Evolutionary conservation across 2,329 filamentous ascomycete genomes (phyloP), one percentile per base, ranked within the genome.

Genomic region (Fusarium sp.): DNA sequence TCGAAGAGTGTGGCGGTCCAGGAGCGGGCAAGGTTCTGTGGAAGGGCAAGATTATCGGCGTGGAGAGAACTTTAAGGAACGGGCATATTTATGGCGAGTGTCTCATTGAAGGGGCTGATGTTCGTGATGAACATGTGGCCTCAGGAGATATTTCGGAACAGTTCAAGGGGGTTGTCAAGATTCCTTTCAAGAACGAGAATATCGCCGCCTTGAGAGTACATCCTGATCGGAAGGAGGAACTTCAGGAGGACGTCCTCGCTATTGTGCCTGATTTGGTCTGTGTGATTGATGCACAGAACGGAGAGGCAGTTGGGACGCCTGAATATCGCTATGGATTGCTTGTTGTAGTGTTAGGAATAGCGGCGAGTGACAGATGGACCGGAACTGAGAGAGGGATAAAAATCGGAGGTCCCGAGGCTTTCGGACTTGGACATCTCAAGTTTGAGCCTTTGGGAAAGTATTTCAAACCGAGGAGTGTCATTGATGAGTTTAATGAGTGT

Each of bases 181-280:
- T 93, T 53, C 90, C 91, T 0, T 93, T 93, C 83, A 92, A 92
- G 81, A 93, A 93, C 78, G 91, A 93, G 76, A 93, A 93, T 74
- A 91, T 93, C 47, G 87, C 87, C n/a, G 90, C 88, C 1, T 80
- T 86, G 49, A 80, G 74, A 55, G 70, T 83, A 1, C 71, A 75
- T 31, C 59, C 80, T 10, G 77, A 77, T 15, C 72, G 80, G 18
- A 72, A 76, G 2, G 77, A 80, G n/a, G 84, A 86, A 60, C 77
- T 69, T 8, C 81, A 82, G 46, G 80, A 83, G 33, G 79, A 84
- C 36, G 79, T 89, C 0, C 76, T 90, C 3, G 86, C 86, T 3
- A 83, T 87, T 4, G 88, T 89, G 4, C 89, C 89, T 0, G 89
- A 90, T 62, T 78, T 90, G 11, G 86, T 90, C 58, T 82, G 84